Percentiles rank a stretch among this genome's conserved stretches.
phyloP scores from a whole-genome alignment of 2,329 filamentous ascomycete genomes.

The Neofusicoccum laricinum region DNA sequence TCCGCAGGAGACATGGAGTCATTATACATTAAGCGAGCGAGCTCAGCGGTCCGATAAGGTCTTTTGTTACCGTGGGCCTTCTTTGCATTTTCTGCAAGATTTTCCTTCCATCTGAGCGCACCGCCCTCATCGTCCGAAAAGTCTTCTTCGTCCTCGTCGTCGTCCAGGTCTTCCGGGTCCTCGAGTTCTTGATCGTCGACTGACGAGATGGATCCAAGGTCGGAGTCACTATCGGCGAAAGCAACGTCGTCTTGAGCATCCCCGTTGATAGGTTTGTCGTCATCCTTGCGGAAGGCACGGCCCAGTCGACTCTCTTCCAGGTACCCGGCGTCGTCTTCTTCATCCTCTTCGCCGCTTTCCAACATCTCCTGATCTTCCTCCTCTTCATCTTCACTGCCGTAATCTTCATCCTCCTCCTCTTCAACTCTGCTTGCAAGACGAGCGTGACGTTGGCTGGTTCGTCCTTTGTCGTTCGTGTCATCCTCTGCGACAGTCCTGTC shows the following conservation, averaged over 20 bases:
- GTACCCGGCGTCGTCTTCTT: slow-evolving; percentile 53
- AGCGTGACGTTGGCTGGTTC: slow-evolving; percentile 53
- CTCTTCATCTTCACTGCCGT: slow-evolving; percentile 48
- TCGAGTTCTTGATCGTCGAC: slow-evolving; percentile 56
- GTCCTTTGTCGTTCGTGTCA: slow-evolving; percentile 56
- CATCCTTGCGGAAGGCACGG: slow-evolving; percentile 53
- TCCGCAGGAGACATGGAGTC: slow-evolving; percentile 70
- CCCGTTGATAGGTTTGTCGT: slow-evolving; percentile 36
- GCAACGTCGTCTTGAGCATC: slow-evolving; percentile 64
- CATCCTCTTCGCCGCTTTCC: slow-evolving; percentile 47
- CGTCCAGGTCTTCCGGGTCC: slow-evolving; percentile 45
- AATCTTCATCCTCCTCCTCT: slow-evolving; percentile 48
- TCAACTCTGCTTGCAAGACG: slow-evolving; percentile 49
- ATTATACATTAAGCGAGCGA: slow-evolving; percentile 88
- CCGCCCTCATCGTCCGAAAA: slow-evolving; percentile 67
- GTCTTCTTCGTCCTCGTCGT: slow-evolving; percentile 53
- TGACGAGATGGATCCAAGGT: slow-evolving; percentile 81
- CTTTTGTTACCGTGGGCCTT: slow-evolving; percentile 67
- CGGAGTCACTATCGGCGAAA: slow-evolving; percentile 96
- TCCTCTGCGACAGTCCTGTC: slow-evolving; percentile 52
- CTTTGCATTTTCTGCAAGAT: slow-evolving; percentile 72
- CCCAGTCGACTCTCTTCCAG: slow-evolving; percentile 44
- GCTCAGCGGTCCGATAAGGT: slow-evolving; percentile 74
- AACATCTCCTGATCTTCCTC: slow-evolving; percentile 49
- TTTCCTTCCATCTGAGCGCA: slow-evolving; percentile 80